These are phyloP conservation scores for Fragilaria crotonensis DNA, from an alignment of 108 stramenopile species.

Conservation along the genomic window DNA sequence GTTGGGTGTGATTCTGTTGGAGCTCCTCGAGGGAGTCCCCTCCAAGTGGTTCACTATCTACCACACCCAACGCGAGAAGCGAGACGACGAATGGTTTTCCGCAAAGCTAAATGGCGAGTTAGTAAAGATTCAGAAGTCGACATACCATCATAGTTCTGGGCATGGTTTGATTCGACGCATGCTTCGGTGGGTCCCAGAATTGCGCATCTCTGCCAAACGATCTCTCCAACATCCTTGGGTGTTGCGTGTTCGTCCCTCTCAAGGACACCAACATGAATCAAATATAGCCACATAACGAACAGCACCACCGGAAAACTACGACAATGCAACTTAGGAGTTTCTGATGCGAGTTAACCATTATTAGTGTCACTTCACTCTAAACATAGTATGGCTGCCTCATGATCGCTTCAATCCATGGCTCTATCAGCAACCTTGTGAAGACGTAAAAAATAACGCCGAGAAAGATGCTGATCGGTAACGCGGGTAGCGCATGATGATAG, in stretches of 20 bases:
- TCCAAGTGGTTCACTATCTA: conserved; percentile 15
- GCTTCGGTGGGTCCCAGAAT: neutral
- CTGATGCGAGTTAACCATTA: too few species aligned
- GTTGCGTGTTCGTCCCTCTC: too few species aligned
- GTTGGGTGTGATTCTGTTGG: conserved; percentile 60
- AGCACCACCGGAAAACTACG: too few species aligned
- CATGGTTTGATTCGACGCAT: neutral
- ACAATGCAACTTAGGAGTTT: too few species aligned
- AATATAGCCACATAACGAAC: too few species aligned
- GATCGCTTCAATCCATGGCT: conserved; percentile 72
- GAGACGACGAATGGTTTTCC: neutral
- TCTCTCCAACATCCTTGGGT: neutral
- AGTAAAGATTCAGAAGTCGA: neutral
- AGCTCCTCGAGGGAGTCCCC: conserved; percentile 35
- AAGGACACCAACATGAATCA: too few species aligned
- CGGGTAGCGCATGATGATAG: conserved; percentile 89
- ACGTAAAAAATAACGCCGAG: conserved; percentile 79
- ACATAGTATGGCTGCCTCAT: conserved; percentile 66
- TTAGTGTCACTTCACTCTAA: too few species aligned
- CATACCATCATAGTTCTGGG: neutral
- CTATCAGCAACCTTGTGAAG: conserved; percentile 49
- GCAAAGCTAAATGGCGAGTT: neutral
- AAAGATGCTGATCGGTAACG: conserved; percentile 83
- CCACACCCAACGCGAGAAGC: neutral
- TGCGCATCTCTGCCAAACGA: neutral